Base-by-base conservation (phyloP, 192 early-diverging fungal species). In the Geosiphon pyriformis region DNA sequence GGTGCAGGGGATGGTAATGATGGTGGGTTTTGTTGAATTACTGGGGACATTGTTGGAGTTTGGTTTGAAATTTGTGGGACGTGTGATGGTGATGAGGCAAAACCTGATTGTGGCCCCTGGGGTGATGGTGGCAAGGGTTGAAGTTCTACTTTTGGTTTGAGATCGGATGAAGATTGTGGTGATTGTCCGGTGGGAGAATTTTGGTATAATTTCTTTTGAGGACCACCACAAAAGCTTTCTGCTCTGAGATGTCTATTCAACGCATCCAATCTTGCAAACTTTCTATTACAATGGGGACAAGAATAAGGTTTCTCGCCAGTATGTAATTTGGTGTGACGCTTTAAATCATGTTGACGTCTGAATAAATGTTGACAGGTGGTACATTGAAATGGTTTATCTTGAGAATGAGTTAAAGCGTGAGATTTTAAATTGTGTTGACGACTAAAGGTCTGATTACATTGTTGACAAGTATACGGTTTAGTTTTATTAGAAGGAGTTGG, bases 401-500 rank as follows among this genome's bases (percentile, higher is more conserved):
- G 72, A 23, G 78, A 78, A 65, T 84, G 82, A 3, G 80, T 81
- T 61, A 80, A 67, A 3, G 78, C 78, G 67, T 84, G 82, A n/a
- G 80, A 82, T 51, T 82, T 82, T 42, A 84, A 73, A 62, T 84
- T 82, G 66, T 84, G 82, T 61, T 78, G 78, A 12, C 80, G 74
- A 69, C 74, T 78, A 56, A 84, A 84, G 17, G 80, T 81, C 61
- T 80, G 70, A 63, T 81, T 78, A 70, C 82, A 83, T 58, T 78
- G 74, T 54, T 71, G 65, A 72, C 82, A 83, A 15, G 76, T 72
- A 56, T 79, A 83, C 1, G 79, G 79, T 74, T 81, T 80, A 34
- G 50, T 22, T 46, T 66, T 66, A 23, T 8, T 20, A n/a, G 10
- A 22, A 22, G 35, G 20, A 37, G 30, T 54, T 48, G 64, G 64